A percentile compares a stretch with the other conserved stretches of the same genome.
Evolutionary conservation across 352 stramenopile genomes (phyloP).

Genomic region (Phytopythium oedochilum): DNA sequence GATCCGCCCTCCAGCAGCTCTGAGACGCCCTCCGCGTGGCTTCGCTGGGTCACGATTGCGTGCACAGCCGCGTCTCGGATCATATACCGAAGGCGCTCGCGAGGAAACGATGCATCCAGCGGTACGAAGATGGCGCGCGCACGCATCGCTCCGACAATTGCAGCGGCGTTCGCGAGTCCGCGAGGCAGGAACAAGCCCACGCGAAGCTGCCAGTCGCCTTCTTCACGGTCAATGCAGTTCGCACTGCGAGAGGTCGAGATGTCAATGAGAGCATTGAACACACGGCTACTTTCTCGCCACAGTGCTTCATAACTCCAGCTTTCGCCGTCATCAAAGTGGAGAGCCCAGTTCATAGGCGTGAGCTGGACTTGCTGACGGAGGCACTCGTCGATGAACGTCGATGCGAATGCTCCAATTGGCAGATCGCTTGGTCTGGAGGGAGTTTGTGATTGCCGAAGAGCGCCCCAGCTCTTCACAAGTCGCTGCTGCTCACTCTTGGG

Average conservation of each 20-base stretch:
- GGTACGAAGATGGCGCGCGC: constrained; percentile 34
- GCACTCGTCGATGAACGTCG: constrained; percentile 35
- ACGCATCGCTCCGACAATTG: constrained; percentile 37
- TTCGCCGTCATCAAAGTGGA: constrained; percentile 37
- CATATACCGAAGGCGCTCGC: constrained; percentile 45
- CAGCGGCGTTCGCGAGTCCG: constrained; percentile 33
- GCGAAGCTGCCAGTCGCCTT: constrained; percentile 10
- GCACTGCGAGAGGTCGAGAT: not conserved
- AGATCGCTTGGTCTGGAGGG: not conserved
- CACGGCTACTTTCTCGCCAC: constrained; percentile 22
- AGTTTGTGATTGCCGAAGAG: not conserved
- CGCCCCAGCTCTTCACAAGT: constrained; percentile 25
- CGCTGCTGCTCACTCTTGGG: constrained; percentile 17
- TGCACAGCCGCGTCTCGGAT: constrained; percentile 30
- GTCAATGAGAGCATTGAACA: constrained; percentile 14
- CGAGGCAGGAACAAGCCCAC: constrained; percentile 41
- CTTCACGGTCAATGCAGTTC: too few species aligned
- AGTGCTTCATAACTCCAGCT: constrained; percentile 37
- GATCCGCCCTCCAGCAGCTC: constrained; percentile 6
- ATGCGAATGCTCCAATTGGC: not conserved
- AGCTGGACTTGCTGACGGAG: constrained; percentile 23
- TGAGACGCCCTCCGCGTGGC: constrained; percentile 15
- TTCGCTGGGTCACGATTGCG: constrained; percentile 33
- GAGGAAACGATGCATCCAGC: constrained; percentile 41
- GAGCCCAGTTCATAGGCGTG: constrained; percentile 19